Base-by-base conservation (phyloP, 371 early-diverging fungal genomes). In the Cladochytrium tenue region DNA sequence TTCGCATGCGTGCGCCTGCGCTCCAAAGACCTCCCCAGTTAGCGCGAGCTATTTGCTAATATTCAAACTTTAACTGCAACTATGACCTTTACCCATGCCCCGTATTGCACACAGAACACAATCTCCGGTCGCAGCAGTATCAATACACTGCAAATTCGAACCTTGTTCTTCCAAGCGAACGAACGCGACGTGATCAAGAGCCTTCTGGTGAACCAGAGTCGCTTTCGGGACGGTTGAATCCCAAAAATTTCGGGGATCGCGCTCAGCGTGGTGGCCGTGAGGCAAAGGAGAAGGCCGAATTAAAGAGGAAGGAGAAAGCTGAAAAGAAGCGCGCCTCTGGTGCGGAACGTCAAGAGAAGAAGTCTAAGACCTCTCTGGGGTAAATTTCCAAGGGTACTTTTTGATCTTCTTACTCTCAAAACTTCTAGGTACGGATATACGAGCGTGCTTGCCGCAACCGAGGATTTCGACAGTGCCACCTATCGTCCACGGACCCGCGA, bases 201-300 rank as follows among this genome's bases (percentile, higher is more conserved):
- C 95, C 96, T 27, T 90, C 93, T 27, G 97, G 96, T n/a, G 97
- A 97, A 70, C 91, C 95, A 31, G 97, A 95, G 73, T 84, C 95
- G 2, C 81, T 98, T 32, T 89, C 84, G 81, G 97, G 96, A 32
- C 84, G 88, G 51, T 89, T 97, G 23, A 86, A 93, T 74, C 85
- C 89, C 7, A 90, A 88, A 70, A 87, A 88, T 32, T 93, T 98
- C 80, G 98, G 98, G 60, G 82, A 87, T 55, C 81, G 91, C 23
- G 95, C 93, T 3, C 78, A 83, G 34, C 81, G 91, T 62, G 75
- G 82, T 50, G 80, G 88, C 36, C 87, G 87, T 62, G 88, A 86
- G 66, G 76, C 87, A 60, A 90, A 90, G 61, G 71, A 62, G 84
- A 87, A 68, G 33, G 58, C 53, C 20, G 71, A 61, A 58, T 88